These are phyloP conservation scores for Macaranga tanarius DNA, from an alignment of 441 rosid genomes.

Conservation along the genomic window DNA sequence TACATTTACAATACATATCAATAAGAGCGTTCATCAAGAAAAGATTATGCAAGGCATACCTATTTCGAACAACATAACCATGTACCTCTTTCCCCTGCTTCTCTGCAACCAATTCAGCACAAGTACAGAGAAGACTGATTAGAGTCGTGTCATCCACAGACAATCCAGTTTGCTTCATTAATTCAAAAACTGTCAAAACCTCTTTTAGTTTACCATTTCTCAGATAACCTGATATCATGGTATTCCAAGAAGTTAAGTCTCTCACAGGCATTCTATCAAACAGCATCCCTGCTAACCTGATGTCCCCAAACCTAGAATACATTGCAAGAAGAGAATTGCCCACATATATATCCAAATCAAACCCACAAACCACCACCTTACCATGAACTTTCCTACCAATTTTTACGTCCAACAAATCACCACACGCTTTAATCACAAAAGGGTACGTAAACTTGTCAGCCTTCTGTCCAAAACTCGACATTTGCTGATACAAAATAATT, in stretches of 20 bases:
- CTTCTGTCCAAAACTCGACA: slow-evolving; percentile 25
- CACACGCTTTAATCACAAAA: slow-evolving; percentile 56
- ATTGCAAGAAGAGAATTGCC: slow-evolving; percentile 53
- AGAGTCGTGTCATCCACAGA: slow-evolving; percentile 46
- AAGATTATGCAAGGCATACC: slow-evolving; percentile 15
- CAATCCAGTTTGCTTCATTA: slow-evolving; percentile 35
- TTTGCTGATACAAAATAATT: slow-evolving; percentile 21
- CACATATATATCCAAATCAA: slow-evolving; percentile 50
- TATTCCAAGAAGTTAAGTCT: slow-evolving; percentile 39
- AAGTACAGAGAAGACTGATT: slow-evolving; percentile 59
- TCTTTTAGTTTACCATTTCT: slow-evolving; percentile 22
- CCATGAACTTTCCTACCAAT: slow-evolving; percentile 59
- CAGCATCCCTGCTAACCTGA: slow-evolving; percentile 43
- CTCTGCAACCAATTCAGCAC: slow-evolving; percentile 56
- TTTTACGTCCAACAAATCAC: slow-evolving; percentile 32
- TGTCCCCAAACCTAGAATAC: slow-evolving; percentile 49
- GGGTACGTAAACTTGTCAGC: slow-evolving; percentile 31
- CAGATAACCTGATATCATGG: slow-evolving; percentile 30
- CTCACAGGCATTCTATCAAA: slow-evolving; percentile 37
- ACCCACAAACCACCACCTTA: slow-evolving; percentile 51
- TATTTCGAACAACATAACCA: slow-evolving; percentile 36
- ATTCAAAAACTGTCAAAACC: slow-evolving; percentile 25
- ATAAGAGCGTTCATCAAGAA: slow-evolving; percentile 66
- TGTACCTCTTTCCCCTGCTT: slow-evolving; percentile 45
- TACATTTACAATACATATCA: slow-evolving; percentile 77